A percentile compares a stretch with the other conserved stretches of the same genome.
Conservation (phyloP, 805 yeast species). For the Metschnikowia sp. region DNA sequence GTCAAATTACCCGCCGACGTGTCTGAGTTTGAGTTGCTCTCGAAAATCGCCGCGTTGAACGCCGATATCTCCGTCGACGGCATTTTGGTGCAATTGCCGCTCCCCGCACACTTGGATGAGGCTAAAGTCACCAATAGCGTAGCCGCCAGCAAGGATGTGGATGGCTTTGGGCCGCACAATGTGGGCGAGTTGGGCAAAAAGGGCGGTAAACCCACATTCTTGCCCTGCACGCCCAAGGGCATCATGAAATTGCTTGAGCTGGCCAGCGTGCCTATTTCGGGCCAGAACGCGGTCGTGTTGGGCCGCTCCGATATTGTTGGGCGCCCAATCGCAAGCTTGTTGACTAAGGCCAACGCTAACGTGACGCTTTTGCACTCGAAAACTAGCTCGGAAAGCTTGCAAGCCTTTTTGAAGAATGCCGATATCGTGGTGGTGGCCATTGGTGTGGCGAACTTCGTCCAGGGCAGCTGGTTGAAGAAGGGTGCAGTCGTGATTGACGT, state of each 20-base stretch:
- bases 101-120: slow-evolving; percentile 70
- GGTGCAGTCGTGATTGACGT: slow-evolving; percentile 76
- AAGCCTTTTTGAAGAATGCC: slow-evolving; percentile 50
- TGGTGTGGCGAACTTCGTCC: slow-evolving; percentile 66
- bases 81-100: slow-evolving; percentile 70
- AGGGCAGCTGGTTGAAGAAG: slow-evolving; percentile 70
- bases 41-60: slow-evolving; percentile 54
- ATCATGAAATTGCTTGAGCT: slow-evolving; percentile 61
- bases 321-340: slow-evolving; percentile 68
- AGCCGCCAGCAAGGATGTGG: slow-evolving; percentile 68
- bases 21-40: slow-evolving; percentile 54
- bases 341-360: slow-evolving; percentile 69
- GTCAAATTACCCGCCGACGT: slow-evolving; percentile 56
- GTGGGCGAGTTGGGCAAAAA: slow-evolving; percentile 74
- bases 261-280: slow-evolving; percentile 53
- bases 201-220: slow-evolving; percentile 65
- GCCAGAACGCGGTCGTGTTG: slow-evolving; percentile 75
- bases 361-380: slow-evolving; percentile 73
- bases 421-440: slow-evolving; percentile 78
- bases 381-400: slow-evolving; percentile 50
- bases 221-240: slow-evolving; percentile 86
- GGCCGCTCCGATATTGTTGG: slow-evolving; percentile 89
- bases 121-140: slow-evolving; percentile 66
- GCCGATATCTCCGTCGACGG: slow-evolving; percentile 63
- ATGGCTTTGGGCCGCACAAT: slow-evolving; percentile 77